These are phyloP conservation scores for Termitomyces eurrhizus DNA, from an alignment of 768 basidiomycete species.

Conservation along the genomic window DNA sequence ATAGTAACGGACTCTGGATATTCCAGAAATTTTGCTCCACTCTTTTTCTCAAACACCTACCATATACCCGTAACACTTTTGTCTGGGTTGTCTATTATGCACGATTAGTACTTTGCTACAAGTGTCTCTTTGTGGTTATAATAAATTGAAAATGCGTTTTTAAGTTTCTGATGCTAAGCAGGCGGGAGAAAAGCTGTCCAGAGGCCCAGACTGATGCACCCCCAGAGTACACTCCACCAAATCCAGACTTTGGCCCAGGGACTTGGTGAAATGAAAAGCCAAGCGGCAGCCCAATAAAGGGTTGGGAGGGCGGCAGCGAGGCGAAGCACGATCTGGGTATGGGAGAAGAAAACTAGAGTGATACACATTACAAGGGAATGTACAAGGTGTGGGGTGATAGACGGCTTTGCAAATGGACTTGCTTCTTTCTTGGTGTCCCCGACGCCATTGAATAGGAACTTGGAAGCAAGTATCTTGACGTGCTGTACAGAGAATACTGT, in stretches of 20 bases:
- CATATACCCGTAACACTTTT: background rate
- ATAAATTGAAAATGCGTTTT: background rate
- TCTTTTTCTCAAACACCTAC: background rate
- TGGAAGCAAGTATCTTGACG: slow-evolving; percentile 17
- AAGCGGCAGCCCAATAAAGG: slow-evolving; percentile 83
- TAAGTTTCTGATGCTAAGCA: slow-evolving; percentile 43
- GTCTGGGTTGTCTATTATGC: background rate
- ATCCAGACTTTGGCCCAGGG: slow-evolving; percentile 61
- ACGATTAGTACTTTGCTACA: background rate
- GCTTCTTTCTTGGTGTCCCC: background rate
- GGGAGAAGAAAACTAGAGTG: slow-evolving; percentile 72
- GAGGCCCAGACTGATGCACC: slow-evolving; percentile 58
- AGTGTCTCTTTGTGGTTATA: background rate
- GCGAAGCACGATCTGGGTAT: slow-evolving; percentile 85
- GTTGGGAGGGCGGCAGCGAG: slow-evolving; percentile 73
- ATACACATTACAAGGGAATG: slow-evolving; percentile 63
- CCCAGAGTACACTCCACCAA: slow-evolving; percentile 78
- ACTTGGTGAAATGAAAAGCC: slow-evolving; percentile 39
- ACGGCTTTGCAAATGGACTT: slow-evolving; percentile 31
- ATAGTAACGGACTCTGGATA: background rate
- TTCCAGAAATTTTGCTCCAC: background rate
- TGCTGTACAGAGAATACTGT: slow-evolving; percentile 36
- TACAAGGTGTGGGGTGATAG: slow-evolving; percentile 68
- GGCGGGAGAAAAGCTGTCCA: slow-evolving; percentile 91
- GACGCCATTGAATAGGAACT: background rate